Evolutionary conservation across 192 early-diverging fungal species (phyloP), one percentile per base, ranked within the genome.

Genomic region (Backusella psychrophila): DNA sequence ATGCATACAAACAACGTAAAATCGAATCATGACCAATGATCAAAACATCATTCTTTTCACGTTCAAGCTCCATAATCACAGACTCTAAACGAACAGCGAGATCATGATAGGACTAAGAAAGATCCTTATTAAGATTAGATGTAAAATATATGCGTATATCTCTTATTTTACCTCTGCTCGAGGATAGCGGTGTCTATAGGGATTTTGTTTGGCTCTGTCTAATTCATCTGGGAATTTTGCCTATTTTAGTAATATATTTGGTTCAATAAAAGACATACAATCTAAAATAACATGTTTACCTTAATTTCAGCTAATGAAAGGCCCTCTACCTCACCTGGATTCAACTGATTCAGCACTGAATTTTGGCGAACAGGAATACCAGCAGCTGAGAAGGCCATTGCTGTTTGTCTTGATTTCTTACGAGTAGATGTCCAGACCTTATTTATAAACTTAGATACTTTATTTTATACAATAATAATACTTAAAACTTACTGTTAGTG

Each of bases 21-120:
- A 91, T 91, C 2, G 89, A 88, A 71, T 94, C 93, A 41, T 92
- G 91, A 17, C 91, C 93, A 66, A 94, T 92, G 26, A 94, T 93
- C 33, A 94, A 79, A 29, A 94, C 90, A 79, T 94, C 93, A 69
- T 92, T 90, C 70, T 91, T 93, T 79, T 94, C 93, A 39, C 91
- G 83, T 75, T 94, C 93, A 21, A 94, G 86, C 68, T 94, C 93
- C 74, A 94, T 71, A 77, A 94, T 93, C 29, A 91, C 88, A 7
- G 90, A 84, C 79, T 94, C 93, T 52, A 94, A 75, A 11, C 93
- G 88, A 71, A 92, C 86, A 1, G 93, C 91, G 46, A 94, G 85
- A 73, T 94, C 93, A 67, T 93, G 92, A 76, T 94, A 94, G 2
- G 92, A 93, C 86, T 87, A 53, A 42, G 5, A 49, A n/a, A 1